These are phyloP conservation scores for Ceratocystis ficicola DNA, from an alignment of 2,329 filamentous ascomycete species.

Conservation along the genomic window DNA sequence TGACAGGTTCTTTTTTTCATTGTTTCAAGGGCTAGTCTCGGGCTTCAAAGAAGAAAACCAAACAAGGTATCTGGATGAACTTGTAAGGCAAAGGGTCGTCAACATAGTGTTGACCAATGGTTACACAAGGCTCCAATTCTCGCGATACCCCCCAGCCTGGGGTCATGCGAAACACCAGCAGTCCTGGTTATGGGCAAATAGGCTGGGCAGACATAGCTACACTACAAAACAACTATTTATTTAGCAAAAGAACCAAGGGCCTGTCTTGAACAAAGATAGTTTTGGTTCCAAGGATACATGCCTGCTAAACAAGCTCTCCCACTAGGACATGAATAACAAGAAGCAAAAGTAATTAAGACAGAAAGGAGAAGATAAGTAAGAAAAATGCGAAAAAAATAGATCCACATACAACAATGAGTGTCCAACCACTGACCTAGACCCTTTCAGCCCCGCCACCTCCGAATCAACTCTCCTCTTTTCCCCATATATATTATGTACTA, in stretches of 20 bases:
- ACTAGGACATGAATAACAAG: not conserved
- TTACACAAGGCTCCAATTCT: not conserved
- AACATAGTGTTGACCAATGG: not conserved
- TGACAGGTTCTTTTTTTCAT: constrained; percentile 55
- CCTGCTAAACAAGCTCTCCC: not conserved
- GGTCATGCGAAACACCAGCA: no score
- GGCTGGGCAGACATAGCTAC: not conserved
- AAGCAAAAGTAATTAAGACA: not conserved
- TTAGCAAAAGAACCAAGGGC: not conserved
- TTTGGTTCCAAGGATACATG: not conserved
- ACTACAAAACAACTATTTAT: not conserved
- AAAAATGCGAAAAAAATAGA: constrained; percentile 3
- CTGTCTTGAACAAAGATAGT: not conserved
- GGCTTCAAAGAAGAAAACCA: constrained; percentile 40
- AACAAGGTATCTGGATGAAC: no score
- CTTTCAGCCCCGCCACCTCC: not conserved
- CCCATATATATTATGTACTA: no score
- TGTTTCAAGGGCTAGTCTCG: constrained; percentile 44
- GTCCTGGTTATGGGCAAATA: no score
- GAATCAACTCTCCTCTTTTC: not conserved
- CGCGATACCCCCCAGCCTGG: no score
- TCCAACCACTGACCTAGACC: no score
- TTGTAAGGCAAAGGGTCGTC: no score
- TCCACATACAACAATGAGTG: not conserved
- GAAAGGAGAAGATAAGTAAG: not conserved